Percentiles rank a stretch among this genome's conserved stretches.
phyloP scores from a whole-genome alignment of 495 filamentous ascomycete species.

The Penicillium taxi region DNA sequence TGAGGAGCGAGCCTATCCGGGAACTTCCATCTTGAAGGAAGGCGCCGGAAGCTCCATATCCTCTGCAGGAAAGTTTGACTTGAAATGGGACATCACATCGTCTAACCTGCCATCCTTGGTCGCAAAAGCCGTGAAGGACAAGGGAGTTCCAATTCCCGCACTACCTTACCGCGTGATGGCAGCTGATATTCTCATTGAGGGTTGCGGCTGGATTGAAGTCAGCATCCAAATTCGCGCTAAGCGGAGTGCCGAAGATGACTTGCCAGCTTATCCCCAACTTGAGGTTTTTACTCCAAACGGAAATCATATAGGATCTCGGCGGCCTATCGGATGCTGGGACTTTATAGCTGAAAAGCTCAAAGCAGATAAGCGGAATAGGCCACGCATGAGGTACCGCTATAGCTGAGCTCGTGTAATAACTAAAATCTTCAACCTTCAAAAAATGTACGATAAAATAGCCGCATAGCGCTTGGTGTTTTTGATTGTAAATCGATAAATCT shows the following conservation, averaged over 20 bases:
- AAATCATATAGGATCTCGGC: conserved; percentile 58
- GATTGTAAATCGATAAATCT: conserved; percentile 6
- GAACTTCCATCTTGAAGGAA: conserved; percentile 52
- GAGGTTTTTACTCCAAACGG: conserved; percentile 84
- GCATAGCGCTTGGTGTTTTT: conserved; percentile 32
- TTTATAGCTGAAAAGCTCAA: conserved; percentile 30
- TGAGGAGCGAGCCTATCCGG: conserved; percentile 43
- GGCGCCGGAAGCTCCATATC: conserved; percentile 45
- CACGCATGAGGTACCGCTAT: conserved; percentile 11
- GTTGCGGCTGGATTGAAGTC: conserved; percentile 89
- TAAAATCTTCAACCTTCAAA: neutral
- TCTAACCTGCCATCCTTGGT: conserved; percentile 32
- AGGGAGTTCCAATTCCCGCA: conserved; percentile 17
- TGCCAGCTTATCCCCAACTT: conserved; percentile 51
- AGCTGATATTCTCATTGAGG: conserved; percentile 81
- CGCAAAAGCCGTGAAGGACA: conserved; percentile 30
- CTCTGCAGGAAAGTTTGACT: conserved; percentile 64
- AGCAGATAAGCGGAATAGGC: conserved; percentile 26
- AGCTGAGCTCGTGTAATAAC: conserved; percentile 4
- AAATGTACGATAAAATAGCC: conserved; percentile 4
- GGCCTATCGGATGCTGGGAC: conserved; percentile 66
- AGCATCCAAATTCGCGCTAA: conserved; percentile 66
- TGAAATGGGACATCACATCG: conserved; percentile 76
- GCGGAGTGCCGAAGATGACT: conserved; percentile 16
- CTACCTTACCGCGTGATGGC: conserved; percentile 74